A percentile compares a stretch with the other conserved stretches of the same genome.
These are phyloP conservation scores for Mrakia blollopis DNA, from an alignment of 768 basidiomycete species.

Conservation along the genomic window DNA sequence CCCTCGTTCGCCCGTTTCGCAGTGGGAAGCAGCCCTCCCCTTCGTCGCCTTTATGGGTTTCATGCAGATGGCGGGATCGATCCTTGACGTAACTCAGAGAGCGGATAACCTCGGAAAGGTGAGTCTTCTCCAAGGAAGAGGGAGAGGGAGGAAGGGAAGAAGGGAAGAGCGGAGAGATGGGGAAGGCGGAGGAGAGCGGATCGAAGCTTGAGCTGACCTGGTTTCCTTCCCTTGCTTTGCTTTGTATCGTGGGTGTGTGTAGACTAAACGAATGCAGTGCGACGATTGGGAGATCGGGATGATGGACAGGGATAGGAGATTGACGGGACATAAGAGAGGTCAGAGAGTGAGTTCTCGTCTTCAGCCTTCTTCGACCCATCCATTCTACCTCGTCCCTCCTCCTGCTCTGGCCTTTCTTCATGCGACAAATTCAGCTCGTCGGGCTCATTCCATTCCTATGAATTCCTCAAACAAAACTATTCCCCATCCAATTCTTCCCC, in stretches of 20 bases:
- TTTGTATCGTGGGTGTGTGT: not conserved
- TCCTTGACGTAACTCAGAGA: not conserved
- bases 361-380: not conserved
- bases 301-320: not conserved
- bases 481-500: no score
- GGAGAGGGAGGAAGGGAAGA: no score
- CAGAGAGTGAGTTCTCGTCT: not conserved
- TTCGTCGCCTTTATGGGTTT: not conserved
- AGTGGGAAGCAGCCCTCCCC: not conserved
- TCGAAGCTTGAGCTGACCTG: not conserved
- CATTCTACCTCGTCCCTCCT: not conserved
- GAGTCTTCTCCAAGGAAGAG: not conserved
- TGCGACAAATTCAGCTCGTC: no score
- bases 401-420: not conserved
- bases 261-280: not conserved
- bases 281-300: not conserved
- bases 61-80: not conserved
- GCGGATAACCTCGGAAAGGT: not conserved
- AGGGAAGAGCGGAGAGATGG: not conserved
- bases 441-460: not conserved
- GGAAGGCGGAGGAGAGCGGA: not conserved
- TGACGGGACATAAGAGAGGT: not conserved
- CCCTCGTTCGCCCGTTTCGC: no score
- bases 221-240: no score
- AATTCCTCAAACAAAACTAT: no score